Evolutionary conservation across 2,329 filamentous ascomycete genomes (phyloP).

Genomic region (Botrytis squamosa): DNA sequence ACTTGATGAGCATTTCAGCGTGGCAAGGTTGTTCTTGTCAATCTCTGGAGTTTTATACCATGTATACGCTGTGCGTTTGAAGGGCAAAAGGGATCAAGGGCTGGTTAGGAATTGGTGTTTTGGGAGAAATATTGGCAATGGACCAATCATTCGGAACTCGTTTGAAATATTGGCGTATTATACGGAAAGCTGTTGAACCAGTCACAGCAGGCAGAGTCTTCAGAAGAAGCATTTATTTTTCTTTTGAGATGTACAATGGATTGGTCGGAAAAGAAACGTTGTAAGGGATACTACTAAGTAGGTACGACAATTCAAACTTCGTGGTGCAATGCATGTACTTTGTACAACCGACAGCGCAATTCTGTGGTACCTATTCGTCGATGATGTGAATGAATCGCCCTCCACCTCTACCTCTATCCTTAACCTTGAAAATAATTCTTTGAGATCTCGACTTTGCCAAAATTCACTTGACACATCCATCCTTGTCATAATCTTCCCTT

Average conservation of each 20-base stretch:
- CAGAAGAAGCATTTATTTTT: background rate
- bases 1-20: constrained; percentile 26
- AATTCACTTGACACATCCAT: constrained; percentile 3
- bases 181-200: background rate
- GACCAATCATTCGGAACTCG: background rate
- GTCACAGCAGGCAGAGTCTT: background rate
- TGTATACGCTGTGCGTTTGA: background rate
- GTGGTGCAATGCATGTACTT: background rate
- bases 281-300: background rate
- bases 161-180: background rate
- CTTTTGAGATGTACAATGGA: background rate
- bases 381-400: background rate
- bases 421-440: background rate
- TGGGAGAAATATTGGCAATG: background rate
- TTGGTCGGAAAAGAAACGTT: background rate
- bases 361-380: background rate
- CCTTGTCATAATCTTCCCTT: constrained; percentile 10
- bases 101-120: background rate
- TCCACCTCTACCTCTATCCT: background rate
- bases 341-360: background rate
- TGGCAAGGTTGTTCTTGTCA: constrained; percentile 21
- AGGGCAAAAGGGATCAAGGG: background rate
- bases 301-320: background rate
- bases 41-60: constrained; percentile 18
- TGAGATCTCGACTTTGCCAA: background rate